Base-by-base conservation (phyloP, 2,329 filamentous ascomycete species). In the Verticillium klebahnii region DNA sequence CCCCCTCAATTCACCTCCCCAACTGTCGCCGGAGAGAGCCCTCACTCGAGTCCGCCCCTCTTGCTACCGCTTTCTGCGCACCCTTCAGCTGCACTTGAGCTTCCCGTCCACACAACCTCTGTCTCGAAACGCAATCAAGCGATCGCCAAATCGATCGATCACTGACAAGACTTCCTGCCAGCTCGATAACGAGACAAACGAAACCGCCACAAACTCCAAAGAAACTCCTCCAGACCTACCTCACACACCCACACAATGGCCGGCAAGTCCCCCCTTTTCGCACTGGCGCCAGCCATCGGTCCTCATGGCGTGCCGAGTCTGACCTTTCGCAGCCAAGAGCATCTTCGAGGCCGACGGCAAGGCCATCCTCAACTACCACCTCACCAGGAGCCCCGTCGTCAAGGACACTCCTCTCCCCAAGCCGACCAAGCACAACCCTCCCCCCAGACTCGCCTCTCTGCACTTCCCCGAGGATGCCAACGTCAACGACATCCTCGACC, bases 281-380 rank as follows among this genome's bases (percentile, higher is more conserved):
- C 40, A 29, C 29, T 29, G 29, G 40, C 40, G 17, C 17, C 40
- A 56, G 54, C 31, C 25, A 32, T n/a, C 6, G 17, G 25, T 34
- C 3, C 15, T 11, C 17, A 12, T n/a, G 17, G 12, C 25, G 54
- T 32, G 25, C 25, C 40, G 17, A n/a, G n/a, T 45, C 58, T 96
- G 92, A 93, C 92, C 77, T 92, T 23, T 34, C 31, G 40, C 31
- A 59, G 58, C 95, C 80, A 99, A 99, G 84, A 91, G 94, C 70
- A 98, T 99, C 77, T 82, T 91, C 85, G 95, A 99, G 86, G 94
- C 94, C 85, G 95, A 99, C 84, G 95, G 95, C 88, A 99, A 99
- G 91, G 95, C 95, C 87, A 98, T 99, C 85, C 87, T 99, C 87
- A 98, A 97, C 91, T 99, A 98, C 87, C 95, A 98, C 86, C 93